Base-by-base conservation (phyloP, 495 filamentous ascomycete genomes). In the Beverwykella pulmonaria region DNA sequence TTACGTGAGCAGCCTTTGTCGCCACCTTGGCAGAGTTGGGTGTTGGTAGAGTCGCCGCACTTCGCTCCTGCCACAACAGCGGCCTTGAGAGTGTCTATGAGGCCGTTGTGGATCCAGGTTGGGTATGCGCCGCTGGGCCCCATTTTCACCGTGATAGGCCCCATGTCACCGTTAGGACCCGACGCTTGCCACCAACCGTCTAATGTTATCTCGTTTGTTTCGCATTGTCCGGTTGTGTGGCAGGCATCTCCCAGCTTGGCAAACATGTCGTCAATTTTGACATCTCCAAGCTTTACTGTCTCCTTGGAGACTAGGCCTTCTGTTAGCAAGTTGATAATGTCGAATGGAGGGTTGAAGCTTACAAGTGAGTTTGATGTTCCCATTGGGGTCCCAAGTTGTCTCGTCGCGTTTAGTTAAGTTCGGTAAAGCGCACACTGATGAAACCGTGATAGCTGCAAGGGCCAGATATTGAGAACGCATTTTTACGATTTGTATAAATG, bases 91-190 rank as follows among this genome's bases (percentile, higher is more conserved):
- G 50, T 20, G 25, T 53, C 50, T 3, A 53, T 8, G 25, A 53
- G 50, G 36, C 54, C 54, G 20, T 58, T 58, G 32, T 26, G 54
- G 23, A 58, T 58, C 54, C 54, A 58, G 17, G 54, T 58, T 22
- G 54, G 54, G 54, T 58, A 58, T 20, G 54, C 14, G 17, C 54
- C 54, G 36, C n/a, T 22, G n/a, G 54, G 54, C 5, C 19, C 54
- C 54, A 58, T 41, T n/a, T 9, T 58, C n/a, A 58, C 54, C 17
- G 23, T 26, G 15, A 58, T 58, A 36, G 54, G 54, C 12, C 54
- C 54, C 54, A 58, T 58, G 15, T 17, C n/a, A 9, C 27, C 54
- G 29, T 41, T 41, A 9, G n/a, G 14, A 9, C 54, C 54, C 17
- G 26, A 19, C 22, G 54, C 54, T 41, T 36, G 26, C 27, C 32